Evolutionary conservation across 2,329 filamentous ascomycete species (phyloP), one percentile per base, ranked within the genome.

Genomic region (Neurospora sp.): DNA sequence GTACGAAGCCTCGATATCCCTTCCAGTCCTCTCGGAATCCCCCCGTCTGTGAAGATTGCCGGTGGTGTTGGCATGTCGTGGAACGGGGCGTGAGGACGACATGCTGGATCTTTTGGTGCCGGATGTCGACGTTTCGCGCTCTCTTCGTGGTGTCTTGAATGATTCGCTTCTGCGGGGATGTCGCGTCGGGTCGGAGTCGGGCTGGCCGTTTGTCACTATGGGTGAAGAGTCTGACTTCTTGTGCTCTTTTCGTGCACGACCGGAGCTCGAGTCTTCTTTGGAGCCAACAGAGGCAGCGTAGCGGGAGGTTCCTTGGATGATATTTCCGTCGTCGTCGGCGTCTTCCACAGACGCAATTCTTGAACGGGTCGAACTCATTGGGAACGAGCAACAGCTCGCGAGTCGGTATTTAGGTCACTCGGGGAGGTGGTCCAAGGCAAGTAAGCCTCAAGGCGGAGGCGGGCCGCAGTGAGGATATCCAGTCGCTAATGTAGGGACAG

Each of bases 241-340:
- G 69, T 78, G 77, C 58, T 83, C 81, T 72, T 77, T 82, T 72
- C 84, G 82, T 62, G 83, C 79, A 76, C 82, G 84, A 72, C 84
- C 78, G 23, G 82, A 86, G 76, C 87, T 87, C 75, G 86, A 82
- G 39, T 81, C 81, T 74, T 86, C 82, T 72, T 84, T 86, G 68
- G 67, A 46, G 40, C 80, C 81, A 67, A 80, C 78, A 39, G 83
- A 85, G 43, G 78, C 78, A 73, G 85, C 85, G 78, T 86, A 87
- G 71, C 79, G 78, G 72, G 76, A 77, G 23, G 80, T 80, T 66
- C 77, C 79, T 68, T 79, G 77, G 19, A 81, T 76, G 42, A 80
- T 77, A 69, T 82, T 82, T 52, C 81, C 84, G 13, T 80, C 78
- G 68, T 86, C 84, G 75, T 86, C 84, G 66, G 79, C 83, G 70